A percentile compares a stretch with the other conserved stretches of the same genome.
phyloP scores from a whole-genome alignment of 495 filamentous ascomycete genomes.

The Letharia columbiana region DNA sequence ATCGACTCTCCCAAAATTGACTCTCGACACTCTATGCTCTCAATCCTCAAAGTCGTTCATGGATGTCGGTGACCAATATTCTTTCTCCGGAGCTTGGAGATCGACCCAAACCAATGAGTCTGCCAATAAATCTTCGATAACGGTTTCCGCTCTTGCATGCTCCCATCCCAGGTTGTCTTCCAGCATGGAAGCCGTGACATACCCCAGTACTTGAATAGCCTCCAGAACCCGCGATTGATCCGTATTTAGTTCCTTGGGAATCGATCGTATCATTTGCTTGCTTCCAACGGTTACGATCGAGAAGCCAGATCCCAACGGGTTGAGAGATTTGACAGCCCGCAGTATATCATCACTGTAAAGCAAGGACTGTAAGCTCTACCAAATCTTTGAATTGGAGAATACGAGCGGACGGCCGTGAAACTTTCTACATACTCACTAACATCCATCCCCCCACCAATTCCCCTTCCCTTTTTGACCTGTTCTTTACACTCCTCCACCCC shows the following conservation, averaged over 20 bases:
- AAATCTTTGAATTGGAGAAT: background rate
- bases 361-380: constrained; percentile 1
- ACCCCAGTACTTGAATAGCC: constrained; percentile 75
- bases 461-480: constrained; percentile 56
- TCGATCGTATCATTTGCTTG: constrained; percentile 80
- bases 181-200: constrained; percentile 85
- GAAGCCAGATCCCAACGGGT: constrained; percentile 82
- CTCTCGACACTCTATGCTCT: constrained; percentile 6
- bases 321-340: constrained; percentile 77
- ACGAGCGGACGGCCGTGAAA: background rate
- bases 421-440: constrained; percentile 50
- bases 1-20: background rate
- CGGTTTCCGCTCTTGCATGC: constrained; percentile 72
- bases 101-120: constrained; percentile 95
- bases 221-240: constrained; percentile 91
- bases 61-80: constrained; percentile 79
- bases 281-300: constrained; percentile 70
- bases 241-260: constrained; percentile 92
- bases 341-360: constrained; percentile 64
- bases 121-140: constrained; percentile 80
- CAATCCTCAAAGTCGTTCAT: constrained; percentile 24
- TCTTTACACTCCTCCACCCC: constrained; percentile 74
- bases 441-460: constrained; percentile 66
- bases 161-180: constrained; percentile 86
- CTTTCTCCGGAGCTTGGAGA: constrained; percentile 72